These are phyloP conservation scores for Haematococcus lacustris DNA, from an alignment of 139 green algal species.

Conservation along the genomic window DNA sequence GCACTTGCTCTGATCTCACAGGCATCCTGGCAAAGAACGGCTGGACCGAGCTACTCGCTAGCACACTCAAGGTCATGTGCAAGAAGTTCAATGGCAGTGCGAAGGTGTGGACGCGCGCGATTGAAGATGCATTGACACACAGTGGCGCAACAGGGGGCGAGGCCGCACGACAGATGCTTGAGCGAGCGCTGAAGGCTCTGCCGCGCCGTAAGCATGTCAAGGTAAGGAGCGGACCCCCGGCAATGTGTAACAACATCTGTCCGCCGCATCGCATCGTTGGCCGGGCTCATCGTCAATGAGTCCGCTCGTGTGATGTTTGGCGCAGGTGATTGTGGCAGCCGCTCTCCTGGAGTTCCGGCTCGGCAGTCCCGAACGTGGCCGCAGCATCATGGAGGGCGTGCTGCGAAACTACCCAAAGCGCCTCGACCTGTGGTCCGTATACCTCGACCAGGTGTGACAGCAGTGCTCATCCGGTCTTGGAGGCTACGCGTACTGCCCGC, in stretches of 20 bases:
- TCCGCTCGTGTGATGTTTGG: background rate
- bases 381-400: conserved; percentile 83
- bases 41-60: conserved; percentile 44
- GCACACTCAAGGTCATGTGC: conserved; percentile 54
- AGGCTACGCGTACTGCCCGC: no score
- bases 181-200: conserved; percentile 62
- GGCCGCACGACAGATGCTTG: conserved; percentile 42
- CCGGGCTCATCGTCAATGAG: background rate
- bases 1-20: no score
- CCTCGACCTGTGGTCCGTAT: conserved; percentile 92
- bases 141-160: conserved; percentile 7
- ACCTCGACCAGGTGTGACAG: conserved; percentile 89
- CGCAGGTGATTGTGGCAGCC: background rate
- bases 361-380: conserved; percentile 61
- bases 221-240: conserved; percentile 9
- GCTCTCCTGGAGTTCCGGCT: conserved; percentile 82
- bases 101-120: conserved; percentile 43
- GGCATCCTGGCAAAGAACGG: conserved; percentile 41
- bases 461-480: no score
- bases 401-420: conserved; percentile 88
- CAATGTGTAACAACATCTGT: background rate
- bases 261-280: background rate
- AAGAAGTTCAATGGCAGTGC: conserved; percentile 76
- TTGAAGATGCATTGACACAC: background rate
- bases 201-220: conserved; percentile 92